A percentile compares a stretch with the other conserved stretches of the same genome.
These are phyloP conservation scores for Tuber melanosporum DNA, from an alignment of 495 filamentous ascomycete species.

Conservation along the genomic window DNA sequence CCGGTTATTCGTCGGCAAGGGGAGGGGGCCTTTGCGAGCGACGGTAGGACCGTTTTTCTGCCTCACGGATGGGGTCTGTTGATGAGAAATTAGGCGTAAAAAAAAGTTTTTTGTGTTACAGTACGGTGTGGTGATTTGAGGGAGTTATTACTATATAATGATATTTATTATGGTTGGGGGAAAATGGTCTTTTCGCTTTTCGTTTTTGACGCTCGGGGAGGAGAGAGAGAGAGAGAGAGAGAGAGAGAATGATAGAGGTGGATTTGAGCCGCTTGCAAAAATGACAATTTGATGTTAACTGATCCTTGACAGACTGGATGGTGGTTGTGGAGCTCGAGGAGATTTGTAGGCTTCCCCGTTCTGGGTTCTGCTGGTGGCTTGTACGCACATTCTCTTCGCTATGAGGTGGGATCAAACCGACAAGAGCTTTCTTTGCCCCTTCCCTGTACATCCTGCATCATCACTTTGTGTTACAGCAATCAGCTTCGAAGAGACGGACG, in stretches of 20 bases:
- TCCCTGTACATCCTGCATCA: not conserved
- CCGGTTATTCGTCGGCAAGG: not conserved
- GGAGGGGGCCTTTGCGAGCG: not conserved
- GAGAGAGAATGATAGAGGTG: too few relatives aligned
- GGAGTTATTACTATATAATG: not conserved
- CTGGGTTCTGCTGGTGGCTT: not conserved
- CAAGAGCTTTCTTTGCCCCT: not conserved
- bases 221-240: too few relatives aligned
- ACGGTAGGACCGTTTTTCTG: not conserved
- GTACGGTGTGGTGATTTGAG: not conserved
- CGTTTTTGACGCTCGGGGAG: not conserved
- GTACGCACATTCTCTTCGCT: not conserved
- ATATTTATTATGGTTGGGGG: not conserved
- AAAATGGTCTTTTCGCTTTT: not conserved
- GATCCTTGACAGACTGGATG: not conserved
- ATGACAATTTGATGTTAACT: not conserved
- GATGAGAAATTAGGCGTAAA: not conserved
- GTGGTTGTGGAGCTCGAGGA: not conserved
- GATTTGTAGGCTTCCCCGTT: not conserved
- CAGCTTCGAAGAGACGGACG: not conserved
- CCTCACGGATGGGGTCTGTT: not conserved
- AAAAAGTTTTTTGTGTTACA: not conserved
- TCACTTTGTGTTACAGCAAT: not conserved
- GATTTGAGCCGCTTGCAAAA: too few relatives aligned
- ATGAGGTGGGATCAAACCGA: not conserved